These are phyloP conservation scores for Pythium coloratum DNA, from an alignment of 352 stramenopile genomes.

Conservation along the genomic window DNA sequence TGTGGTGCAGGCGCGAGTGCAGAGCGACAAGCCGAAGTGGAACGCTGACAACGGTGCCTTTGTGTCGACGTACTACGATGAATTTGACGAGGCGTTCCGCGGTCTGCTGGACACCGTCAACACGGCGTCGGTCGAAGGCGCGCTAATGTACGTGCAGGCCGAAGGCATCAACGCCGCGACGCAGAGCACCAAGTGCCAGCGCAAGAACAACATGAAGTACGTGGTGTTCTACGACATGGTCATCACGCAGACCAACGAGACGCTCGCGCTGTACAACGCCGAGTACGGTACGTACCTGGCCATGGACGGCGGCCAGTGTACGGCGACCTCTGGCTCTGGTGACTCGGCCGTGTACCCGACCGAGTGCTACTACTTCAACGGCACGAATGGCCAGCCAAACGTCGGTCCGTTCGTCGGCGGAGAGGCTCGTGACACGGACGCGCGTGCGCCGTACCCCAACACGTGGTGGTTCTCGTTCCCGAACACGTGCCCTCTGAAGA, in stretches of 20 bases:
- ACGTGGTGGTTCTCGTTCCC: slow-evolving; percentile 84
- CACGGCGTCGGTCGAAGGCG: slow-evolving; percentile 73
- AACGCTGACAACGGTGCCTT: slow-evolving; percentile 40
- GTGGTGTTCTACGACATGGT: slow-evolving; percentile 84
- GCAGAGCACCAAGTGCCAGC: slow-evolving; percentile 53
- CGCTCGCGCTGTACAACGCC: slow-evolving; percentile 61
- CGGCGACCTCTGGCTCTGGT: slow-evolving; percentile 35
- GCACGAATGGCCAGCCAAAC: slow-evolving; percentile 55
- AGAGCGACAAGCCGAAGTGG: slow-evolving; percentile 57
- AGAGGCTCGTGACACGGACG: slow-evolving; percentile 47
- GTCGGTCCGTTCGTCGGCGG: slow-evolving; percentile 70
- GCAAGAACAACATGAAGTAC: slow-evolving; percentile 83
- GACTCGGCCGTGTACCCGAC: slow-evolving; percentile 38
- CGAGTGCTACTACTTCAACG: slow-evolving; percentile 77
- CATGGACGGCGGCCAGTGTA: slow-evolving; percentile 70
- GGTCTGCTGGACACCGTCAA: slow-evolving; percentile 83
- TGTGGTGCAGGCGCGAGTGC: slow-evolving; percentile 62
- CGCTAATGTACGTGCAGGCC: slow-evolving; percentile 87
- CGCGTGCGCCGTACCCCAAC: slow-evolving; percentile 70
- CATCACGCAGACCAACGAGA: slow-evolving; percentile 77
- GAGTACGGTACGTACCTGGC: slow-evolving; percentile 72
- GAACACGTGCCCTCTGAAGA: slow-evolving; percentile 53
- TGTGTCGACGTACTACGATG: slow-evolving; percentile 46
- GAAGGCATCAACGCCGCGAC: slow-evolving; percentile 84
- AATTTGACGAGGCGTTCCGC: slow-evolving; percentile 49